Conservation (phyloP, 2,329 filamentous ascomycete species). For the Bipolaris zeicola region DNA sequence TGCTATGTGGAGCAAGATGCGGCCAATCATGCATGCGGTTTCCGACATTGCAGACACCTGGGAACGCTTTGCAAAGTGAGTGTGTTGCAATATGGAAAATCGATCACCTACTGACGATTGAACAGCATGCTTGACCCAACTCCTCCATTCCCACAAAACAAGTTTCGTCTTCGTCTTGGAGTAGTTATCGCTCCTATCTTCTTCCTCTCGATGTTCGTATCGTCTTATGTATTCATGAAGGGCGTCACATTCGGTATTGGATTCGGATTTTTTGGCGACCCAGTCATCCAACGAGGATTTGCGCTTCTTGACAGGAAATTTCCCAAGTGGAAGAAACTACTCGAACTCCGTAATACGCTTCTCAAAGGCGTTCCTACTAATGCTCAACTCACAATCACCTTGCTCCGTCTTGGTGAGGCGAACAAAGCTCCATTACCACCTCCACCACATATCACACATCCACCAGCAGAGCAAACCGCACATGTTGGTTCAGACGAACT, state of each 20-base stretch:
- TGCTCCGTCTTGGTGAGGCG: constrained; percentile 79
- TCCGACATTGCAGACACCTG: constrained; percentile 66
- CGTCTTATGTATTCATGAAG: constrained; percentile 63
- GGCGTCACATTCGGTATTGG: constrained; percentile 70
- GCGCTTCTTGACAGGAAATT: constrained; percentile 64
- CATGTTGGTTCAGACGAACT: constrained; percentile 58
- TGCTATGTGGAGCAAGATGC: constrained; percentile 76
- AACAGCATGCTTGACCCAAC: constrained; percentile 54
- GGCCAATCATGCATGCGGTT: constrained; percentile 71
- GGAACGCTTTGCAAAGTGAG: constrained; percentile 66
- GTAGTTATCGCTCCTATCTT: constrained; percentile 53
- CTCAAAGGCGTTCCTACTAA: constrained; percentile 86
- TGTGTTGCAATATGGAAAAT: not conserved
- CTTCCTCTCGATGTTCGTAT: constrained; percentile 52
- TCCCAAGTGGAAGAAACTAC: constrained; percentile 75
- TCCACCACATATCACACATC: constrained; percentile 54
- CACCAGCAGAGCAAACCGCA: constrained; percentile 58
- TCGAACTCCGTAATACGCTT: constrained; percentile 75
- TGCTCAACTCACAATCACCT: constrained; percentile 79
- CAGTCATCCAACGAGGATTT: constrained; percentile 67
- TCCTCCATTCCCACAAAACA: constrained; percentile 54
- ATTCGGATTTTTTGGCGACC: constrained; percentile 80
- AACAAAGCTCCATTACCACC: constrained; percentile 78
- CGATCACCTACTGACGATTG: constrained; percentile 6
- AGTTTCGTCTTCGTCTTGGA: constrained; percentile 54